These are phyloP conservation scores for Ophiostoma ips DNA, from an alignment of 2,329 filamentous ascomycete genomes.

Conservation along the genomic window DNA sequence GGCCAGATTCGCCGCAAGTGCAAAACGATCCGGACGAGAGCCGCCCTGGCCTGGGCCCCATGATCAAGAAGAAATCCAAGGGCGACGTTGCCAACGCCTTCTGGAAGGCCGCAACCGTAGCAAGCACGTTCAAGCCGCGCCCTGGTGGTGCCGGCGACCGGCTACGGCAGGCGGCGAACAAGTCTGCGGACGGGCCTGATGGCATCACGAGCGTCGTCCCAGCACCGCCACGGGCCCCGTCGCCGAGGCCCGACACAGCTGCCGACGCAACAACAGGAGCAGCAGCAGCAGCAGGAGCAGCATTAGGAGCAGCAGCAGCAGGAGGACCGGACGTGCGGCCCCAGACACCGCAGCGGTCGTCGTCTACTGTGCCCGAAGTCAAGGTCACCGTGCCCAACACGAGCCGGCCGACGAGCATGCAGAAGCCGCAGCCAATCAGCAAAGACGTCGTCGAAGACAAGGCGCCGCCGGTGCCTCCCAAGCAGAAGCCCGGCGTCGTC, in stretches of 20 bases:
- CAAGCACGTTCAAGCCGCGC: conserved; percentile 67
- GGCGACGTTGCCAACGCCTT: conserved; percentile 63
- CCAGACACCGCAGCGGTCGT: conserved; percentile 20
- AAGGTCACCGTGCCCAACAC: conserved; percentile 39
- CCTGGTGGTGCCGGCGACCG: conserved; percentile 76
- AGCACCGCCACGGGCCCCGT: conserved; percentile 46
- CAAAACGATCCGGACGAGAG: conserved; percentile 22
- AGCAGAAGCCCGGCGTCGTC: conserved; percentile 10
- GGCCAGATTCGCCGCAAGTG: conserved; percentile 1
- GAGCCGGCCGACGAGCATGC: conserved; percentile 26
- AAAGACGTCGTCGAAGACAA: conserved; percentile 18
- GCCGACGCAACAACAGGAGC: conserved; percentile 14
- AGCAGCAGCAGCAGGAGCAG: too few species aligned
- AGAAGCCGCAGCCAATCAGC: conserved; percentile 13
- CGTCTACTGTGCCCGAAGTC: conserved; percentile 40
- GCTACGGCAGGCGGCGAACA: conserved; percentile 46
- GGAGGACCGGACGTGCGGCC: conserved; percentile 17
- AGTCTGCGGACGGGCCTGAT: conserved; percentile 59
- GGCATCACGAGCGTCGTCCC: conserved; percentile 83
- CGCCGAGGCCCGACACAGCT: conserved; percentile 21
- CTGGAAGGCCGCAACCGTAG: conserved; percentile 65
- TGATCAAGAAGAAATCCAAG: conserved; percentile 68
- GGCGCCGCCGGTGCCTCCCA: conserved; percentile 16
- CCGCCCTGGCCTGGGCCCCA: conserved; percentile 72
- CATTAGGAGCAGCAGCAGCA: neutral